A percentile compares a stretch with the other conserved stretches of the same genome.
These are phyloP conservation scores for Penicillium capsulatum DNA, from an alignment of 2,329 filamentous ascomycete species.

Conservation along the genomic window DNA sequence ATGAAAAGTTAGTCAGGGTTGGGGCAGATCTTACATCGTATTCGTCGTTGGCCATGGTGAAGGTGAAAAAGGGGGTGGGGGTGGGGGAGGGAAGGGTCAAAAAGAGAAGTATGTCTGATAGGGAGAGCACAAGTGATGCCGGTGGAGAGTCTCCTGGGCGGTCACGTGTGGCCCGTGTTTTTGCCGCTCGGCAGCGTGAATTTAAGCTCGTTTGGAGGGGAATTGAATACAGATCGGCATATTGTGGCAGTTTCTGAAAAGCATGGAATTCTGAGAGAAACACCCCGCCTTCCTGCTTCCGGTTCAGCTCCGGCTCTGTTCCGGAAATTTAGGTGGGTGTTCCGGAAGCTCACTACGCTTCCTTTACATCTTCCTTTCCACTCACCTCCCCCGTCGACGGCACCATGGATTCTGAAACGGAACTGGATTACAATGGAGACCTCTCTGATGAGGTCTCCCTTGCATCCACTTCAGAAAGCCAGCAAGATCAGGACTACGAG, in stretches of 20 bases:
- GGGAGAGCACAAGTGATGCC: conserved; percentile 19
- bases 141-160: conserved; percentile 23
- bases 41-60: conserved; percentile 94
- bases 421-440: conserved; percentile 31
- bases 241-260: too few species aligned
- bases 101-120: conserved; percentile 14
- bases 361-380: too few species aligned
- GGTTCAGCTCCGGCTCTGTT: too few species aligned
- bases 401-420: conserved; percentile 6
- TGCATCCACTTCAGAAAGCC: conserved; percentile 49
- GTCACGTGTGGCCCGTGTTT: conserved; percentile 17
- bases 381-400: too few species aligned
- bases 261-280: neutral
- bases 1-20: conserved; percentile 6
- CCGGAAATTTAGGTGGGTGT: too few species aligned
- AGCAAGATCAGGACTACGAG: conserved; percentile 48
- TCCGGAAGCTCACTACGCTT: too few species aligned
- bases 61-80: conserved; percentile 14
- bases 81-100: conserved; percentile 12
- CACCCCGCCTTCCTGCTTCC: neutral
- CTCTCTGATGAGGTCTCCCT: conserved; percentile 51
- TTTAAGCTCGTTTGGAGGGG: neutral
- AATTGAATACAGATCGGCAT: too few species aligned
- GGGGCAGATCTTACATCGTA: conserved; percentile 74
- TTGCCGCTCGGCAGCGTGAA: conserved; percentile 4